A percentile compares a stretch with the other conserved stretches of the same genome.
phyloP scores from a whole-genome alignment of 331 rosid genomes.

The Arachis monticola region DNA sequence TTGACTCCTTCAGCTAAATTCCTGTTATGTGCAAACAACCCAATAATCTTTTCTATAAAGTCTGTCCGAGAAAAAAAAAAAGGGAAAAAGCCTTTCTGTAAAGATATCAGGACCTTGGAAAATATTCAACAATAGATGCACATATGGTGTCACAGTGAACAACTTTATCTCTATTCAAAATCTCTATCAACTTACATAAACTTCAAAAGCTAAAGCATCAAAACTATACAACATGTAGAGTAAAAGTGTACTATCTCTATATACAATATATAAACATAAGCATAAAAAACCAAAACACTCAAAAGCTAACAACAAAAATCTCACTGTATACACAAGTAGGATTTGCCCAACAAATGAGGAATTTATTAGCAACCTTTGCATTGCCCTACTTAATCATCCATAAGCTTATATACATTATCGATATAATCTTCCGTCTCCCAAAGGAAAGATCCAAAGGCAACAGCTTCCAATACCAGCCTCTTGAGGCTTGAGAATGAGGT shows the following conservation, averaged over 20 bases:
- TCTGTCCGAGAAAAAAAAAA: background rate
- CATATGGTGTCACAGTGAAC: background rate
- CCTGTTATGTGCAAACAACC: background rate
- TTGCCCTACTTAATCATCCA: slow-evolving; percentile 51
- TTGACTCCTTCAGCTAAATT: background rate
- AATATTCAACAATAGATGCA: slow-evolving; percentile 1
- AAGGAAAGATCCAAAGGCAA: slow-evolving; percentile 91
- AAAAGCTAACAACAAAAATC: slow-evolving; percentile 34
- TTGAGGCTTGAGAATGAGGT: slow-evolving; percentile 91
- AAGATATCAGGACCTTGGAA: background rate
- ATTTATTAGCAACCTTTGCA: slow-evolving; percentile 4
- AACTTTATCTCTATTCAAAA: slow-evolving; percentile 5
- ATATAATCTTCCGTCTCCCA: slow-evolving; percentile 95
- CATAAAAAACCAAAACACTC: slow-evolving; percentile 6
- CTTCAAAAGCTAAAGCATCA: slow-evolving; percentile 13
- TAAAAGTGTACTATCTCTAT: slow-evolving; percentile 5
- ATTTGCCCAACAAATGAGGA: slow-evolving; percentile 27
- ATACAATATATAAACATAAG: slow-evolving; percentile 31
- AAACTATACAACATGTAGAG: slow-evolving; percentile 37
- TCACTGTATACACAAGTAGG: slow-evolving; percentile 41
- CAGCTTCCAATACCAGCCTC: slow-evolving; percentile 94
- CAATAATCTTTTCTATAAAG: background rate
- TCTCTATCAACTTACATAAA: slow-evolving; percentile 16
- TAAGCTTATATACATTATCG: slow-evolving; percentile 74
- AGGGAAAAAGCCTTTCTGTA: too few species aligned